Conservation (phyloP, 169 alveolate species). For the Sarcocystis neurona region DNA sequence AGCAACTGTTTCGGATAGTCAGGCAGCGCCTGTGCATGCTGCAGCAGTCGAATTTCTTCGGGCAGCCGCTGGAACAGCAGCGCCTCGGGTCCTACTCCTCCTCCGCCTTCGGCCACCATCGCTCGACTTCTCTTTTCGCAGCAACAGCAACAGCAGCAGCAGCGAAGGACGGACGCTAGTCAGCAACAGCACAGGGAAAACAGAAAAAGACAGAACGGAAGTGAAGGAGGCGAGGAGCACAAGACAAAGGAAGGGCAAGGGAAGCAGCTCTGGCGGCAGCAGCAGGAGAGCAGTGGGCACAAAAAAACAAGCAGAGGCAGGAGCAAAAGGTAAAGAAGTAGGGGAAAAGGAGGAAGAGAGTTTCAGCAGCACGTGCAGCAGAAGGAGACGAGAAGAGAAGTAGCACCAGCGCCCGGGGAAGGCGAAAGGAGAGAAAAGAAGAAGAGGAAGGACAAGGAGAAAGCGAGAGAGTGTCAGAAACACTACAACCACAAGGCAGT, state of each 20-base stretch:
- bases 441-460: background rate
- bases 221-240: too few species aligned
- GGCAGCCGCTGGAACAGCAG: conserved; percentile 32
- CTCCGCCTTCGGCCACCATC: too few species aligned
- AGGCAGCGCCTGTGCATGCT: conserved; percentile 16
- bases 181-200: too few species aligned
- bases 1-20: conserved; percentile 50
- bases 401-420: background rate
- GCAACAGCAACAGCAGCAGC: too few species aligned
- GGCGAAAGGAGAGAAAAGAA: background rate
- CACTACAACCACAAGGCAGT: background rate
- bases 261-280: too few species aligned
- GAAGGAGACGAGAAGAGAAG: background rate
- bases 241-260: too few species aligned
- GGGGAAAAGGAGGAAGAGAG: background rate
- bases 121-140: too few species aligned
- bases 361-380: background rate
- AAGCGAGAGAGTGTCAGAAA: background rate
- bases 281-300: background rate
- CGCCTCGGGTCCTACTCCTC: background rate
- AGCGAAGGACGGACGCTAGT: too few species aligned
- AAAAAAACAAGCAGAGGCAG: background rate
- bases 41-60: conserved; percentile 43
- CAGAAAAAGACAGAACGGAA: too few species aligned
- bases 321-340: background rate